These are phyloP conservation scores for Phytophthora citrophthora DNA, from an alignment of 352 stramenopile genomes.

Conservation along the genomic window DNA sequence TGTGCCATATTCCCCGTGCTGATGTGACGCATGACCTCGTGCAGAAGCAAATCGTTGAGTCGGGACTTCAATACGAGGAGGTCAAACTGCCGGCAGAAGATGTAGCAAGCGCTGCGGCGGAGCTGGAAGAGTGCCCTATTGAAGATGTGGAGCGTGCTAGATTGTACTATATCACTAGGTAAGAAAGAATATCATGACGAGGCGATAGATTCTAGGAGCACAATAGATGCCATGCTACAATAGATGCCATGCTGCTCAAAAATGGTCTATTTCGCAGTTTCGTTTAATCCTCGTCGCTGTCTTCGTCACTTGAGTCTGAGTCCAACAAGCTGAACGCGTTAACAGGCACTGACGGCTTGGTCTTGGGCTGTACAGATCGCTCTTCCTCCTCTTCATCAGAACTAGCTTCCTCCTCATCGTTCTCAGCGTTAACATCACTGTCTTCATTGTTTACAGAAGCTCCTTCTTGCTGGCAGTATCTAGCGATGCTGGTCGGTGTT, in stretches of 20 bases:
- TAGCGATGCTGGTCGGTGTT: conserved; percentile 42
- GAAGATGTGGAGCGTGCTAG: conserved; percentile 62
- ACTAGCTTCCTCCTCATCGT: conserved; percentile 24
- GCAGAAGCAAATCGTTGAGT: conserved; percentile 45
- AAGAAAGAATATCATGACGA: background rate
- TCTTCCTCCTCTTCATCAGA: conserved; percentile 38
- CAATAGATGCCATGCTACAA: conserved; percentile 29
- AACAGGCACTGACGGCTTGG: conserved; percentile 51
- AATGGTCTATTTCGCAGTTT: conserved; percentile 16
- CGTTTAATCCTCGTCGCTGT: conserved; percentile 41
- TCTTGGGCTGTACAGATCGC: conserved; percentile 7
- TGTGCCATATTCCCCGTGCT: conserved; percentile 80
- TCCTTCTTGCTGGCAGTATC: conserved; percentile 38
- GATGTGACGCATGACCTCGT: conserved; percentile 71
- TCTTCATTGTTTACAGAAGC: conserved; percentile 17
- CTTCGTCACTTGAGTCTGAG: conserved; percentile 87
- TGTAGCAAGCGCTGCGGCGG: conserved; percentile 16
- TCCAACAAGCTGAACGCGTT: conserved; percentile 87
- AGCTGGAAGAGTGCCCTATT: conserved; percentile 58
- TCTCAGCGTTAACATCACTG: conserved; percentile 8
- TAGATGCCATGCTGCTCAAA: conserved; percentile 18
- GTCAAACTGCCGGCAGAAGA: conserved; percentile 36
- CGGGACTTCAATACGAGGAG: conserved; percentile 50
- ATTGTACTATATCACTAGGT: conserved; percentile 65
- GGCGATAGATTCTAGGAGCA: background rate